Conservation (phyloP, 768 basidiomycete species). For the Cyclocybe cylindracea region DNA sequence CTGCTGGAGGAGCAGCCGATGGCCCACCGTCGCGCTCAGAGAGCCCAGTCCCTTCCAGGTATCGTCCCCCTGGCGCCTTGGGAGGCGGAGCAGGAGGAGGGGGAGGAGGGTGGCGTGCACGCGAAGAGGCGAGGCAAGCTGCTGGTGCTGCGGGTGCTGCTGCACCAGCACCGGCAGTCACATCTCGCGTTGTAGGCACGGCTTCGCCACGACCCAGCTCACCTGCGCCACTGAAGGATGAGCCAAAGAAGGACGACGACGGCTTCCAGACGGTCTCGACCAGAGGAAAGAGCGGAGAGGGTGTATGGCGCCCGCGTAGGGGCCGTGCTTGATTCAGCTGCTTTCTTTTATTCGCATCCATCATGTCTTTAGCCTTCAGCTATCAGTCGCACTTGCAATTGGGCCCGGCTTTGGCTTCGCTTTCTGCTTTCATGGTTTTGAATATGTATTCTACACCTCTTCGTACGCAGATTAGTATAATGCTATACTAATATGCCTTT, state of each 20-base stretch:
- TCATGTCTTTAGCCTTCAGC: not conserved
- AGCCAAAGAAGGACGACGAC: conserved; percentile 59
- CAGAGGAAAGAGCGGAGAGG: conserved; percentile 2
- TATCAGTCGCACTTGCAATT: not conserved
- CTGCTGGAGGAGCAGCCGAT: conserved; percentile 19
- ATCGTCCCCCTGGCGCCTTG: conserved; percentile 39
- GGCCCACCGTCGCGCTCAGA: conserved; percentile 50
- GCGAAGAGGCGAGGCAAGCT: not conserved
- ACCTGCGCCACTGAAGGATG: conserved; percentile 36
- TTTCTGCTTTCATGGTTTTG: conserved; percentile 1
- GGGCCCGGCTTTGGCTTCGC: not conserved
- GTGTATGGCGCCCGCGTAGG: conserved; percentile 23
- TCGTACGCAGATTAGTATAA: too few relatives aligned
- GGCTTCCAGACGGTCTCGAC: conserved; percentile 65
- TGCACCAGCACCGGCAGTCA: not conserved
- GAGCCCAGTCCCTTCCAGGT: conserved; percentile 55
- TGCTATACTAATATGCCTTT: too few relatives aligned
- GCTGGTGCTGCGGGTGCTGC: conserved; percentile 4
- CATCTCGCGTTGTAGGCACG: conserved; percentile 22
- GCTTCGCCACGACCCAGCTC: conserved; percentile 24
- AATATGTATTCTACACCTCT: conserved; percentile 1
- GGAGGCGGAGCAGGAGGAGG: conserved; percentile 27
- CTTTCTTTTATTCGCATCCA: not conserved
- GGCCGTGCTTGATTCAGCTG: conserved; percentile 16
- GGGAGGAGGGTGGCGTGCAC: conserved; percentile 4